Base-by-base conservation (phyloP, 768 basidiomycete genomes). In the Lentinus tigrinus region DNA sequence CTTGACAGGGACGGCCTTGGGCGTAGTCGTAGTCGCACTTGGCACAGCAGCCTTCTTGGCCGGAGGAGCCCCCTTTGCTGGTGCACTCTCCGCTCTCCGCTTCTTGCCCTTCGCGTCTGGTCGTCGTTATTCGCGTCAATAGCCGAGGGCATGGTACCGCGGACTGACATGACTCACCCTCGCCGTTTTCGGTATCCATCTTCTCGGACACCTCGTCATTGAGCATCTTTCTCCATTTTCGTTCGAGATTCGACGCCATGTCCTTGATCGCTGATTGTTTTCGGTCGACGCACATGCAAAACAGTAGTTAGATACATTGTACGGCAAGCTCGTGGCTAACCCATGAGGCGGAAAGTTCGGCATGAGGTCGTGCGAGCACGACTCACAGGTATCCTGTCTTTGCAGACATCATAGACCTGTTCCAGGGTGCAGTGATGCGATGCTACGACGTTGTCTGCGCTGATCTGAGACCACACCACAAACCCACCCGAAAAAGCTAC, bases 241-340 rank as follows among this genome's bases (percentile, higher is more conserved):
- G 84, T 75, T 91, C 90, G 77, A 93, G 79, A 77, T 91, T 92
- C 71, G 83, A 84, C 67, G 91, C 91, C 89, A 93, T 91, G 77
- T 93, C 91, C 86, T 92, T 90, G 87, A 91, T 83, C 76, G 91
- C 91, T 93, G 80, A 72, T 73, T 47, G 53, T 55, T 50, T 61
- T 39, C 57, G 46, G 73, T 61, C 73, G 74, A 73, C 67, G 72
- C 70, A 77, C 75, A 75, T 73, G 73, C 69, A 74, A 72, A 66
- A 56, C 74, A 68, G 68, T 73, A 69, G 88, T 91, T 85, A 91
- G 87, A 89, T 87, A 87, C 80, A 85, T 76, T 58, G 58, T 24
- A 54, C 28, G 34, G 52, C 46, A 48, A 38, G 42, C 57, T 52
- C 50, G 47, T 40, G 51, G 38, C 46, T 46, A 52, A 50, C 37